phyloP scores from a whole-genome alignment of 768 basidiomycete genomes.

The Xerocomellus chrysenteron region DNA sequence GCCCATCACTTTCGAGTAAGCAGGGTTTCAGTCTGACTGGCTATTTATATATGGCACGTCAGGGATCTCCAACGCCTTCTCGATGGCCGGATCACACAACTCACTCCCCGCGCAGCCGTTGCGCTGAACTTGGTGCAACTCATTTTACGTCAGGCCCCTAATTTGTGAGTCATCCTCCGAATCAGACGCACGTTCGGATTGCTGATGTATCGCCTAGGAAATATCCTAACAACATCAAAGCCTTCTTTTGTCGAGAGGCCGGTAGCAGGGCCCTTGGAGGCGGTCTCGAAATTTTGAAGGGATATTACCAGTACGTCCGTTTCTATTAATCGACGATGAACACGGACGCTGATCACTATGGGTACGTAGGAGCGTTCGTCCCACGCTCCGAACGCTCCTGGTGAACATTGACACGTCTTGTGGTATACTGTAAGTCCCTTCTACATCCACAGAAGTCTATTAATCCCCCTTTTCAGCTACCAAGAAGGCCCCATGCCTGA shows the following conservation, averaged over 20 bases:
- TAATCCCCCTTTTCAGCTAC: constrained; percentile 20
- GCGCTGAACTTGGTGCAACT: constrained; percentile 50
- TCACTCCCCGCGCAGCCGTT: constrained; percentile 29
- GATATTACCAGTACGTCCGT: constrained; percentile 49
- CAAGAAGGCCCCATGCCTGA: constrained; percentile 26
- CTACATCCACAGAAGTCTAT: not conserved
- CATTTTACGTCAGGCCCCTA: constrained; percentile 46
- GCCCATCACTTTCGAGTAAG: constrained; percentile 38
- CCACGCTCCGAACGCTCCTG: constrained; percentile 38
- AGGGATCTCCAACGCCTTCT: constrained; percentile 29
- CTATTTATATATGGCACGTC: not conserved
- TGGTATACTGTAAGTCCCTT: constrained; percentile 40
- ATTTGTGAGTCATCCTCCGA: constrained; percentile 37
- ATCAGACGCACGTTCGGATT: not conserved
- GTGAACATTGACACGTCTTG: constrained; percentile 50
- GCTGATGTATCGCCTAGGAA: constrained; percentile 27
- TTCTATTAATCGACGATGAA: not conserved
- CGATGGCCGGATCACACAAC: constrained; percentile 21
- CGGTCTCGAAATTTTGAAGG: constrained; percentile 45
- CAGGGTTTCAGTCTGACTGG: not conserved
- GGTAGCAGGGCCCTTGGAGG: constrained; percentile 27
- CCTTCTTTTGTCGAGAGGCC: constrained; percentile 42
- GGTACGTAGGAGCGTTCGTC: constrained; percentile 44
- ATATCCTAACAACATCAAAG: constrained; percentile 45
- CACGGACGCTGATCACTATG: not conserved